A percentile compares a stretch with the other conserved stretches of the same genome.
Evolutionary conservation across 306 rosid species (phyloP).

Genomic region (Quercus suber): DNA sequence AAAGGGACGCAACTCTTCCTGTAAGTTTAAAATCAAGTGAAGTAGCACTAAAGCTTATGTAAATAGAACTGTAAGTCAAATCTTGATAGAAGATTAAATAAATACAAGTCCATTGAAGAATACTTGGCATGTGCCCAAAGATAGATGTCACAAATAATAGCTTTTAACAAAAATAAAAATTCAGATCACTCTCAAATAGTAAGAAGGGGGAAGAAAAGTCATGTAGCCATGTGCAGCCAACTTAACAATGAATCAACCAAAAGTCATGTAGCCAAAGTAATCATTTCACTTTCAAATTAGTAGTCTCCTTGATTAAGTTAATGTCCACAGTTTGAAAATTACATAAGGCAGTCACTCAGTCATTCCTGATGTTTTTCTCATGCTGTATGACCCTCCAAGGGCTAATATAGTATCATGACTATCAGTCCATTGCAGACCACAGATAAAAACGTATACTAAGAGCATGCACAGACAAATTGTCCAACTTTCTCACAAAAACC

Average conservation of each 20-base stretch:
- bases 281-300: background rate
- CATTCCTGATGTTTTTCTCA: background rate
- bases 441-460: background rate
- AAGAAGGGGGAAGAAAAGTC: background rate
- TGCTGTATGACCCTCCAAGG: background rate
- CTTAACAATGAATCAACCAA: background rate
- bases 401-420: background rate
- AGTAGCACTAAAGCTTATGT: background rate
- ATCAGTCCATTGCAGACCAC: too few species aligned
- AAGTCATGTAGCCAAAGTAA: background rate
- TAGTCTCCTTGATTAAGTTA: background rate
- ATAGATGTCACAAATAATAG: background rate
- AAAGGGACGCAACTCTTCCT: conserved; percentile 96
- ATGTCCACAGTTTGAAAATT: background rate
- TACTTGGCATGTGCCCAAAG: background rate
- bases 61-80: background rate
- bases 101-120: background rate
- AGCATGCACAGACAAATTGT: background rate
- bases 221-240: background rate
- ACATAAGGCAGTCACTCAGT: background rate
- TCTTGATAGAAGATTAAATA: background rate
- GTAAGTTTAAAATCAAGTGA: conserved; percentile 20
- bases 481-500: too few species aligned
- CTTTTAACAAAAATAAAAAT: background rate
- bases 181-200: background rate